phyloP scores from a whole-genome alignment of 768 basidiomycete genomes.

The Kondoa malvinella region DNA sequence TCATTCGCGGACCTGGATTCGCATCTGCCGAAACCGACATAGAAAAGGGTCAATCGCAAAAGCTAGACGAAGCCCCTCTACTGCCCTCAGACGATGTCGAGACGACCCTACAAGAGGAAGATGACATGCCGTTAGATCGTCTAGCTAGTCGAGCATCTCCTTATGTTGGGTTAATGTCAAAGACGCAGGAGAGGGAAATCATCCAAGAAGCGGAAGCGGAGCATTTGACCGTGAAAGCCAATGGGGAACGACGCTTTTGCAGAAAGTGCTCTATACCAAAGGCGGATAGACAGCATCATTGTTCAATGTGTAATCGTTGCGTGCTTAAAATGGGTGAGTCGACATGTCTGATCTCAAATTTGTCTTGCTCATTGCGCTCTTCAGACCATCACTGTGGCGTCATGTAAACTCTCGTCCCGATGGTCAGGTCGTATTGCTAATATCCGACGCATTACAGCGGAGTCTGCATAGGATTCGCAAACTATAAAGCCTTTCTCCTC shows the following conservation, averaged over 20 bases:
- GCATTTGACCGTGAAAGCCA: neutral
- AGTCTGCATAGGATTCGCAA: too few species aligned
- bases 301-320: neutral
- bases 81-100: too few species aligned
- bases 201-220: neutral
- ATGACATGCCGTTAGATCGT: neutral
- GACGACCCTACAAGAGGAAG: neutral
- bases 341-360: too few species aligned
- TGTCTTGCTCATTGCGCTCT: too few species aligned
- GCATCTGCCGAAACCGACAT: neutral
- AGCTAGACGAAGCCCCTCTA: too few species aligned
- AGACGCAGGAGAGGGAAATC: neutral
- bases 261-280: slow-evolving; percentile 5
- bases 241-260: slow-evolving; percentile 1
- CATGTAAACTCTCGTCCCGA: too few species aligned
- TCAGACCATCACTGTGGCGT: too few species aligned
- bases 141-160: neutral
- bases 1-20: neutral
- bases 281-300: slow-evolving; percentile 7
- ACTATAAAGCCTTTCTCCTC: neutral
- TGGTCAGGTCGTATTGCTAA: too few species aligned
- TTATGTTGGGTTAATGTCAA: neutral
- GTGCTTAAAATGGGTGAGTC: neutral
- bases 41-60: neutral
- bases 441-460: too few species aligned